These are phyloP conservation scores for Allium fistulosum DNA, from an alignment of 106 monocot species.

Conservation along the genomic window DNA sequence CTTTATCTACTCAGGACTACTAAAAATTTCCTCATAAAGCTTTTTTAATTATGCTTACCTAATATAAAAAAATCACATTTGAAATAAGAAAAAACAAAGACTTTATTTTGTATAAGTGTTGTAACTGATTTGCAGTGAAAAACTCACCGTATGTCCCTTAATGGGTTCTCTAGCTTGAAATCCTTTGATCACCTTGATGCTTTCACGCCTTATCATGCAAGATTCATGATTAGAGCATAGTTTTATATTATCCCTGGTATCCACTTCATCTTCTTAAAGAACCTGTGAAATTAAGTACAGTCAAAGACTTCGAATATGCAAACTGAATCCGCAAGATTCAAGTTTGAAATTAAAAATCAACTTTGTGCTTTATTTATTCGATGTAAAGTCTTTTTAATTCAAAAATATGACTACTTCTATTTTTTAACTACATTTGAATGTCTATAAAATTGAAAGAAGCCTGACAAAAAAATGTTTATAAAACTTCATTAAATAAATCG, in stretches of 20 bases:
- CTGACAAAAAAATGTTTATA: neutral
- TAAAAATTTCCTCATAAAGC: slow-evolving; percentile 77
- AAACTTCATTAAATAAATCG: too few species aligned
- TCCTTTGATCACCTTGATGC: slow-evolving; percentile 68
- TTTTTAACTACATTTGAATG: too few species aligned
- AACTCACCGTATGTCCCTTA: slow-evolving; percentile 82
- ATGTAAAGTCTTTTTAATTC: neutral
- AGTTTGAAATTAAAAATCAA: neutral
- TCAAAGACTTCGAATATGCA: neutral
- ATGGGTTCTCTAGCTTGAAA: slow-evolving; percentile 67
- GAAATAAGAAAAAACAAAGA: too few species aligned
- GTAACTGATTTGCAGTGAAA: neutral
- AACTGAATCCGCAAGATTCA: neutral
- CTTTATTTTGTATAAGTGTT: too few species aligned
- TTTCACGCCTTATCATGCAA: slow-evolving; percentile 35
- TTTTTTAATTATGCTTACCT: slow-evolving; percentile 92
- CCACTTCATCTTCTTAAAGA: slow-evolving; percentile 14
- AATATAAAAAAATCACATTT: slow-evolving; percentile 5
- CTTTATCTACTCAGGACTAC: slow-evolving; percentile 47
- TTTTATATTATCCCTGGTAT: slow-evolving; percentile 11
- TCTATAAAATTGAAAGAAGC: neutral
- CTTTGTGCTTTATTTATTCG: neutral
- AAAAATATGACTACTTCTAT: too few species aligned
- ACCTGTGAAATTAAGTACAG: slow-evolving; percentile 12
- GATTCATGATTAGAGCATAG: slow-evolving; percentile 58